Evolutionary conservation across 23 red algal species (phyloP), one percentile per base, ranked within the genome.

Genomic region (Gracilaria gracilis): DNA sequence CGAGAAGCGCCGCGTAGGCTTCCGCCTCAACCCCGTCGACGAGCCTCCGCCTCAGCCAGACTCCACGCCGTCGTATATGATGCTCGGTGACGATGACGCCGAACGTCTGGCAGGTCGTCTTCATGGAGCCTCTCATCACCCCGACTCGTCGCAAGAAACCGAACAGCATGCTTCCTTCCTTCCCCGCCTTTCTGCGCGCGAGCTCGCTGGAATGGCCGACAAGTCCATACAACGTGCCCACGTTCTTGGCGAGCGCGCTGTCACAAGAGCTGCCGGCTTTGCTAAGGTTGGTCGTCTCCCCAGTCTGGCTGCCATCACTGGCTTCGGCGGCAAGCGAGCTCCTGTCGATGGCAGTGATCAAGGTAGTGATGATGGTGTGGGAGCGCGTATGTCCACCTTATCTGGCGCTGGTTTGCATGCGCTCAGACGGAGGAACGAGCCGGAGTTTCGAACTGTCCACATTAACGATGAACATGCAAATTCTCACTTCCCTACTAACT

Each of bases 401-500:
- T 58, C 54, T 1, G 27, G 19, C 24, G 83, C 39, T 28, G 83
- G 83, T 48, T 75, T 75, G 62, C 61, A 54, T 13, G 66, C 54
- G 36, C 29, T 65, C 23, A 71, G 83, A 37, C 61, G 83, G 16
- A 51, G 28, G 28, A 23, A 31, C 33, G 83, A 87, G 21, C 49
- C 76, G 25, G 72, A 61, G 28, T 47, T 79, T 55, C 89, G 89
- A 40, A 79, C 61, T 24, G 81, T 93, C 51, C 51, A 47, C 47
- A 76, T 93, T 44, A 93, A 93, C 37, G 67, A 93, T 47, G 77
- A 84, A 34, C 46, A 55, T 21, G 27, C 55, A 35, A 83, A 84
- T 57, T 54, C 89, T 40, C 79, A 84, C 80, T 93, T 93, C 73
- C 81, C 85, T 48, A 88, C 53, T 61, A 98, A 98, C 77, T 93